Evolutionary conservation across 345 rosid genomes (phyloP).

Genomic region (Populus tremula): DNA sequence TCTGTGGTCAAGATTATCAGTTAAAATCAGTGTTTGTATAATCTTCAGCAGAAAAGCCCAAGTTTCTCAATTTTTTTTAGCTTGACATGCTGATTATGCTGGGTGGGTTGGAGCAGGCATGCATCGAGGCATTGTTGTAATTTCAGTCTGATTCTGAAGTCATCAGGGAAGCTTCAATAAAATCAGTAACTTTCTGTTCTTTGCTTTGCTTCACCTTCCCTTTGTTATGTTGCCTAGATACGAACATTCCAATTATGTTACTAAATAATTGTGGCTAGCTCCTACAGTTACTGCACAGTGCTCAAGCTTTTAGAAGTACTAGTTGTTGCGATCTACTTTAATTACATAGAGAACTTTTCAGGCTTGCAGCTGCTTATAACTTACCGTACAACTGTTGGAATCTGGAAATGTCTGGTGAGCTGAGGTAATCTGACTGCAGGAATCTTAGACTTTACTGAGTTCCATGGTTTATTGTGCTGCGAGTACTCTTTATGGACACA

Average conservation of each 20-base stretch:
- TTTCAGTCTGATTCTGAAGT: constrained; percentile 14
- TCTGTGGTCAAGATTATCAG: constrained; percentile 10
- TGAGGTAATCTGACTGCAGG: constrained; percentile 3
- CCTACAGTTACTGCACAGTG: background rate
- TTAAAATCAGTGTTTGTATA: constrained; percentile 10
- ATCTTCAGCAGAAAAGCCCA: constrained; percentile 11
- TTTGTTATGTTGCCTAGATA: background rate
- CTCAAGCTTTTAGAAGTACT: constrained; percentile 3
- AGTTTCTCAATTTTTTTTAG: constrained; percentile 7
- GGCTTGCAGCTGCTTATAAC: constrained; percentile 1
- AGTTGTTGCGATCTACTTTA: background rate
- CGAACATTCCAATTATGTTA: constrained; percentile 11
- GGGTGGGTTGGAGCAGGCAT: constrained; percentile 14
- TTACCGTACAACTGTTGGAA: background rate
- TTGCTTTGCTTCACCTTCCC: constrained; percentile 8
- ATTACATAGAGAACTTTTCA: constrained; percentile 6
- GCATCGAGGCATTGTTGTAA: constrained; percentile 11
- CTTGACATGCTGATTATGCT: constrained; percentile 11
- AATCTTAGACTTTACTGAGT: background rate
- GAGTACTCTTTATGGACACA: constrained; percentile 11
- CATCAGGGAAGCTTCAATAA: constrained; percentile 4
- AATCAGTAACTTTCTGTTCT: constrained; percentile 10
- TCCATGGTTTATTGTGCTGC: background rate
- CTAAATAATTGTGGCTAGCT: constrained; percentile 3
- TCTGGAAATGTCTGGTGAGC: constrained; percentile 6